phyloP scores from a whole-genome alignment of 176 grass and related monocot genomes.

The Dactylis glomerata region DNA sequence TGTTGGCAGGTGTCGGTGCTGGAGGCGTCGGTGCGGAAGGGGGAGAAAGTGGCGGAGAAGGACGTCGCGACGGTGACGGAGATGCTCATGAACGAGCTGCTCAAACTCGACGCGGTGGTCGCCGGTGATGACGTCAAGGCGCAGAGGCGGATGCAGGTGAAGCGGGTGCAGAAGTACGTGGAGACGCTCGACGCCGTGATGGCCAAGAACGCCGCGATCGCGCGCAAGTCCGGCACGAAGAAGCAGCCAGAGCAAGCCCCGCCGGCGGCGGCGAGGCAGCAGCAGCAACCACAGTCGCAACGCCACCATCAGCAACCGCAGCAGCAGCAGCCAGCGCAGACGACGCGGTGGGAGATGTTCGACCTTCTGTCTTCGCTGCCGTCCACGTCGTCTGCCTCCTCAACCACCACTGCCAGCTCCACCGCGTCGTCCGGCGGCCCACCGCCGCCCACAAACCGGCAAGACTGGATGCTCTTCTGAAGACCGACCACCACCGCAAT shows the following conservation, averaged over 20 bases:
- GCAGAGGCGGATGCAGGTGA: slow-evolving; percentile 72
- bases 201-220: slow-evolving; percentile 57
- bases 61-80: slow-evolving; percentile 82
- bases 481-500: background rate
- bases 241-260: slow-evolving; percentile 24
- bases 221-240: slow-evolving; percentile 31
- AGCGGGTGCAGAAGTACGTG: slow-evolving; percentile 92
- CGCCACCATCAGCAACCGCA: slow-evolving; percentile 8
- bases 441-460: slow-evolving; percentile 42
- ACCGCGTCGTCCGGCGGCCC: slow-evolving; percentile 46
- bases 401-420: slow-evolving; percentile 59
- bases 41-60: slow-evolving; percentile 67
- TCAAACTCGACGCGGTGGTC: slow-evolving; percentile 79
- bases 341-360: slow-evolving; percentile 70
- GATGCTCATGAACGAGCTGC: slow-evolving; percentile 89
- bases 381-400: slow-evolving; percentile 59
- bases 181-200: slow-evolving; percentile 78
- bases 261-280: background rate
- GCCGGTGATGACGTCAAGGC: slow-evolving; percentile 72
- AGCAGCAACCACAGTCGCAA: slow-evolving; percentile 12
- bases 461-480: slow-evolving; percentile 84
- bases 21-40: slow-evolving; percentile 79
- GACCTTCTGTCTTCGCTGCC: slow-evolving; percentile 78
- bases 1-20: slow-evolving; percentile 64
- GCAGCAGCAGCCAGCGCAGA: slow-evolving; percentile 5